Conservation (phyloP, 1,284 basidiomycete genomes). For the Leccinum colubrinum region DNA sequence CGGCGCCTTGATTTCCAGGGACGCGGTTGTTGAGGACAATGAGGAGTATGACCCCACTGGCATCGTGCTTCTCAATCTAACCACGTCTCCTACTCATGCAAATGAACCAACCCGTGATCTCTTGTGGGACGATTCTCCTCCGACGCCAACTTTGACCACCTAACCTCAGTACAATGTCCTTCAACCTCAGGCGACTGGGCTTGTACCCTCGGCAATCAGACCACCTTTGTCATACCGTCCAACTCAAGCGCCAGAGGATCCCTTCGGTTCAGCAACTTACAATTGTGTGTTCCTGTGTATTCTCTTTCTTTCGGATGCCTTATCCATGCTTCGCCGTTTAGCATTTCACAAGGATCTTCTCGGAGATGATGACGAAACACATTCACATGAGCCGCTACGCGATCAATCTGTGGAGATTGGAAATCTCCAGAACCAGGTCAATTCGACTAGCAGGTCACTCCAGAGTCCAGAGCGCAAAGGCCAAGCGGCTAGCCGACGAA, state of each 20-base stretch:
- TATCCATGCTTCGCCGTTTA: conserved; percentile 11
- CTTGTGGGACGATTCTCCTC: conserved; percentile 67
- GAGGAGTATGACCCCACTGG: too few species aligned
- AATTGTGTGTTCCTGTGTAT: conserved; percentile 28
- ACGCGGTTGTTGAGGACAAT: too few species aligned
- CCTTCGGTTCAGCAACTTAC: conserved; percentile 35
- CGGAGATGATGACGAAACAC: conserved; percentile 63
- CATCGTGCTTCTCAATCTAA: neutral
- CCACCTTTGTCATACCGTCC: conserved; percentile 24
- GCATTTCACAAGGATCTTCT: conserved; percentile 53
- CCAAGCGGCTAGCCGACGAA: conserved; percentile 44
- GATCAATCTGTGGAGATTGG: conserved; percentile 81
- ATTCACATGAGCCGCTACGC: conserved; percentile 52
- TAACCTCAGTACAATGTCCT: conserved; percentile 35
- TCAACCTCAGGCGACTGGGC: conserved; percentile 38
- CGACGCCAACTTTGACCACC: conserved; percentile 41
- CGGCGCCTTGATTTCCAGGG: too few species aligned
- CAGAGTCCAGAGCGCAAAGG: conserved; percentile 46
- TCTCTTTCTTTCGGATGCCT: conserved; percentile 15
- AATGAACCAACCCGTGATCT: conserved; percentile 43
- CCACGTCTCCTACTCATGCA: conserved; percentile 35
- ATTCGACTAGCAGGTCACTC: conserved; percentile 74
- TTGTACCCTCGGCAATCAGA: conserved; percentile 1
- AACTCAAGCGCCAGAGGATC: conserved; percentile 35
- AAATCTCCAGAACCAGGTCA: conserved; percentile 81